Evolutionary conservation across 148 eudicot genomes (phyloP), one percentile per base, ranked within the genome.

Genomic region (Bassia scoparia): DNA sequence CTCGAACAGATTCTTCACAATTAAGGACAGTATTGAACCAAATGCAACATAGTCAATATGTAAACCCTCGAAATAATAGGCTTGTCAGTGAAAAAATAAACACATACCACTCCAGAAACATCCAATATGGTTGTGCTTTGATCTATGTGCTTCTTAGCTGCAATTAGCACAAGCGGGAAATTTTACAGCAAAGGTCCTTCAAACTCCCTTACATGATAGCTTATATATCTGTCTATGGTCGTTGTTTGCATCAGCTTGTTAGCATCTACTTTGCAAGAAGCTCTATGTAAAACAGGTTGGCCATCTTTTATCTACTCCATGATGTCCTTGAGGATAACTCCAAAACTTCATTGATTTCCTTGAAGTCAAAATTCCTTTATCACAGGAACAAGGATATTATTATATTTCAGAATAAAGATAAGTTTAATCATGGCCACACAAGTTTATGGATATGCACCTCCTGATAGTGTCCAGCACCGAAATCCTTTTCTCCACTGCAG

Each of bases 261-360:
- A 11, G 97, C 90, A 63, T 91, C 99, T 34, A 91, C 96, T 81
- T 89, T 89, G 38, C 99, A 72, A 95, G 82, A 67, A 90, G 95
- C 84, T 95, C 99, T 41, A 95, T 87, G 85, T 95, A 95, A n/a
- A 23, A 91, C 84, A 67, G 99, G 99, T 82, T 92, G 86, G 50
- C 99, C 99, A 73, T 88, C 97, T 81, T n/a, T 88, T 95, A 70
- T 95, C 99, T 48, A 91, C 88, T 41, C 99, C 97, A 70, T 95
- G 98, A 83, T 95, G 81, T 73, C 98, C 98, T 61, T 95, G 98
- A 67, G 98, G 98, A 74, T 95, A 95, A 54, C 80, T 88, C 88
- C 46, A 86, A 49, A 27, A 95, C 96, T 78, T 95, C 91, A 79
- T 82, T 77, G 67, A 87, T 41, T 77, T 95, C 99, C 37, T 85